Conservation (phyloP, 2,329 filamentous ascomycete genomes). For the Mollisia scopiformis region DNA sequence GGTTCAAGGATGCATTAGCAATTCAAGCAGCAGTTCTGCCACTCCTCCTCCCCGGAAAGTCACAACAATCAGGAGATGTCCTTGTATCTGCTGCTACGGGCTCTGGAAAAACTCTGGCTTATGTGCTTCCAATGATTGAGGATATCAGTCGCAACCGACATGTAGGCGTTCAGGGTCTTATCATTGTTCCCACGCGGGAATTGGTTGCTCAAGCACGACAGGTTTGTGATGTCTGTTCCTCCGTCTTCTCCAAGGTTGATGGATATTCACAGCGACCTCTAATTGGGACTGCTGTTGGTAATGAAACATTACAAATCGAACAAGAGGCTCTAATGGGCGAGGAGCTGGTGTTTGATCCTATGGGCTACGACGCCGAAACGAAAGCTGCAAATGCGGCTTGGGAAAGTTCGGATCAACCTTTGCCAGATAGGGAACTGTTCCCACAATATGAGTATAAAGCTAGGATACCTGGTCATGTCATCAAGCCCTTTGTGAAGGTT, state of each 20-base stretch:
- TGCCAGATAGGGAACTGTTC: constrained; percentile 24
- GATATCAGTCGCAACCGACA: constrained; percentile 67
- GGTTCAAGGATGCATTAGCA: constrained; percentile 73
- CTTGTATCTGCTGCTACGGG: constrained; percentile 92
- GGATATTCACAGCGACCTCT: constrained; percentile 66
- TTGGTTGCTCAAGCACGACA: constrained; percentile 85
- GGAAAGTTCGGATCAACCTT: constrained; percentile 45
- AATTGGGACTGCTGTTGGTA: constrained; percentile 83
- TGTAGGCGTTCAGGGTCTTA: constrained; percentile 73
- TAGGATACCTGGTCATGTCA: constrained; percentile 63
- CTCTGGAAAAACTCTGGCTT: constrained; percentile 93
- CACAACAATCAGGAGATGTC: constrained; percentile 72
- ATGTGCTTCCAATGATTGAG: constrained; percentile 83
- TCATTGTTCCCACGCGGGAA: constrained; percentile 90
- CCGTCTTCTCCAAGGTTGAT: constrained; percentile 55
- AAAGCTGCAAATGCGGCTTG: constrained; percentile 46
- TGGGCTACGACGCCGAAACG: constrained; percentile 51
- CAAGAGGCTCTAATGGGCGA: constrained; percentile 64
- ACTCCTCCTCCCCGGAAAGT: constrained; percentile 69
- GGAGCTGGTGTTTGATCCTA: constrained; percentile 70
- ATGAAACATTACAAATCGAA: constrained; percentile 70
- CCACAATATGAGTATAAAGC: constrained; percentile 39
- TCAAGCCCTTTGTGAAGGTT: constrained; percentile 69
- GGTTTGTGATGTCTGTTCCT: constrained; percentile 73
- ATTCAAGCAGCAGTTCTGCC: constrained; percentile 82